Evolutionary conservation across 2,329 filamentous ascomycete species (phyloP), one percentile per base, ranked within the genome.

Genomic region (Alternaria sp.): DNA sequence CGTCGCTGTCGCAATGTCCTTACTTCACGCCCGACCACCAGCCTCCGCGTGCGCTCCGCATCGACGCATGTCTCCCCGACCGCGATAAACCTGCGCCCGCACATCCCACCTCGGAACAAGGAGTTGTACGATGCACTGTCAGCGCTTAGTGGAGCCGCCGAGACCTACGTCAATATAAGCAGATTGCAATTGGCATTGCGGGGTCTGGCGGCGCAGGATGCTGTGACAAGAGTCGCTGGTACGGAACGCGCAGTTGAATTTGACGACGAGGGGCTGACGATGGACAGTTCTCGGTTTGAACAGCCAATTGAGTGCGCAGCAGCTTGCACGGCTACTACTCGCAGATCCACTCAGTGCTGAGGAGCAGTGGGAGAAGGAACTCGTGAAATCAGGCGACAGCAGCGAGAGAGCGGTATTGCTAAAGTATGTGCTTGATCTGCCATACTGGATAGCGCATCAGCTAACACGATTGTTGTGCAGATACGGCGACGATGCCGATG

Each of bases 161-260:
- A 87, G 23, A 86, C 84, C 61, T 86, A 89, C 69, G 84, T 91
- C 57, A 91, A 91, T 72, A 84, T 90, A n/a, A 88, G 90, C 28
- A 85, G 90, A 59, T 76, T 94, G 49, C 90, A 92, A 77, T 86
- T 95, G 69, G 91, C 91, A 12, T 81, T 93, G 21, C 86, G 88
- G 66, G 89, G 91, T 21, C 74, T 90, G 66, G 87, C 88, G 71
- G 83, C 82, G 23, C 81, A 85, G 50, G 79, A 82, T 64, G 84
- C 86, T 3, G 81, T 87, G 10, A 82, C 87, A 47, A 80, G 88
- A 54, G 79, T 90, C 69, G 88, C 87, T 49, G 81, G 87, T 83
- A 76, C 75, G 52, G 75, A 75, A 76, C 13, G 15, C 70, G 65
- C 19, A 43, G 46, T 57, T 17, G 19, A 11, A 57, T 25, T 32